Evolutionary conservation across 2,329 filamentous ascomycete genomes (phyloP), one percentile per base, ranked within the genome.

Genomic region (Hymenoscyphus scutula): DNA sequence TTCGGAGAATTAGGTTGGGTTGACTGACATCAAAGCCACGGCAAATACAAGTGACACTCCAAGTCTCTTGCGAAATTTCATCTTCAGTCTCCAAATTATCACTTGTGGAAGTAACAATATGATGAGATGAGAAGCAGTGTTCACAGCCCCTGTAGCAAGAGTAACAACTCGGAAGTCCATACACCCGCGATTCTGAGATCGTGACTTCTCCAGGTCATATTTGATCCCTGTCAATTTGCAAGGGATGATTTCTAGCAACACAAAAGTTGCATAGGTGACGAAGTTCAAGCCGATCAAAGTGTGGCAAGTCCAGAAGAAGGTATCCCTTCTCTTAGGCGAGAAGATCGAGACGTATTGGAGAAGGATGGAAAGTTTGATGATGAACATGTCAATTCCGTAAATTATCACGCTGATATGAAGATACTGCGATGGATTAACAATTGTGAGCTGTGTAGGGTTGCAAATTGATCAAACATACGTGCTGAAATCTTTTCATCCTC

Each of bases 281-380:
- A 58, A 23, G 25, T 58, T 53, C 1, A 58, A 8, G 2, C 23
- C n/a, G 6, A 48, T 51, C 8, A 51, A 19, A 13, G 27, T 8
- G 10, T 58, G 23, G 27, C 56, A 58, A 15, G 11, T 51, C 41
- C 56, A 34, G 38, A 48, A 58, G 41, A 58, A 58, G 27, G 29
- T 4, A 10, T 25, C 25, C 25, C 13, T 58, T 34, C 32, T 23
- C 2, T 1, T 15, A 2, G 56, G 25, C 2, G 56, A 58, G 15
- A 58, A 58, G 1, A 58, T 13, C 2, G n/a, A 1, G 11, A 51
- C 29, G 56, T 58, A 58, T 27, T 58, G 56, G 7, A 58, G 25
- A 17, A 58, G 41, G n/a, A 58, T 58, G 10, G 56, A 58, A 25
- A 32, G 13, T 27, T 58, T 58, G 11, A 58, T 58, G 5, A 32